Conservation (phyloP, 2,329 filamentous ascomycete species). For the Ceratocystis variospora region DNA sequence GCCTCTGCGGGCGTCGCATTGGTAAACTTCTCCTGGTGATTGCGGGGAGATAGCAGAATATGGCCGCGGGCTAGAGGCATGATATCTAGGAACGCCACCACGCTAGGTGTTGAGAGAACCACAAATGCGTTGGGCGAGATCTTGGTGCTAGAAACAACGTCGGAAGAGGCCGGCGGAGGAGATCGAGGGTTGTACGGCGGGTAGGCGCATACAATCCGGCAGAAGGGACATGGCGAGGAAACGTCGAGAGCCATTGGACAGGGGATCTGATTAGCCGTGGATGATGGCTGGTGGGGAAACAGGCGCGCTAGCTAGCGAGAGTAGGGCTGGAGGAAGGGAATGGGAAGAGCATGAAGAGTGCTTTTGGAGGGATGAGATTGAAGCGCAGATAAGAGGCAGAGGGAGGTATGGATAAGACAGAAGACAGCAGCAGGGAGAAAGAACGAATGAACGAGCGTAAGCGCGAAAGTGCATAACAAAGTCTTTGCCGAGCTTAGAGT, state of each 20-base stretch:
- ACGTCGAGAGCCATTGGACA: neutral
- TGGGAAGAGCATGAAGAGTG: no score
- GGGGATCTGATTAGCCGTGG: neutral
- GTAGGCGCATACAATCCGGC: slow-evolving; percentile 41
- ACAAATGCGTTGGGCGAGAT: slow-evolving; percentile 42
- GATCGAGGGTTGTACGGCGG: slow-evolving; percentile 32
- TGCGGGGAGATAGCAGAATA: slow-evolving; percentile 64
- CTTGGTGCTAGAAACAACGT: slow-evolving; percentile 23
- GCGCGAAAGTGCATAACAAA: no score
- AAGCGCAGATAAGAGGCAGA: neutral
- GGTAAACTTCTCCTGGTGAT: slow-evolving; percentile 64
- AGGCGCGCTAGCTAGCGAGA: neutral
- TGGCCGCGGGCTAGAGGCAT: slow-evolving; percentile 75
- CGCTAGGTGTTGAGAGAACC: slow-evolving; percentile 61
- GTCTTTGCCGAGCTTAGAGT: neutral
- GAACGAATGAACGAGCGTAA: no score
- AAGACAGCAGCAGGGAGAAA: neutral
- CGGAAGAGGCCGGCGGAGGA: slow-evolving; percentile 29
- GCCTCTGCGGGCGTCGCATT: slow-evolving; percentile 45
- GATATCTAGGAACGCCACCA: slow-evolving; percentile 87
- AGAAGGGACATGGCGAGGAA: slow-evolving; percentile 42
- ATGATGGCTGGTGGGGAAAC: neutral
- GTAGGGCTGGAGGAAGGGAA: no score
- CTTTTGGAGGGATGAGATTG: no score
- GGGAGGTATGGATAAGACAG: neutral